phyloP scores from a whole-genome alignment of 176 grass and related monocot genomes.

The Dactylis glomerata region DNA sequence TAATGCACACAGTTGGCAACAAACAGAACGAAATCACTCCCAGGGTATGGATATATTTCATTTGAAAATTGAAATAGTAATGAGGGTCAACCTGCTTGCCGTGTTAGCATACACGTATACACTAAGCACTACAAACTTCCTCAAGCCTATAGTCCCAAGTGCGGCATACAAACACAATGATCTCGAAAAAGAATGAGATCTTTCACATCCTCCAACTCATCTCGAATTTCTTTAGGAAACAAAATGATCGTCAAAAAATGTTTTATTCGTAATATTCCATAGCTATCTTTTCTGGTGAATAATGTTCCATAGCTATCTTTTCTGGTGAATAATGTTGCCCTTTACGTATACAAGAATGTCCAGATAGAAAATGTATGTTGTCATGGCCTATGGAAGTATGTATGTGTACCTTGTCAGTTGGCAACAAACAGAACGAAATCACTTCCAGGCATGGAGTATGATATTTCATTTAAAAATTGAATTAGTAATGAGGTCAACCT shows the following conservation, averaged over 20 bases:
- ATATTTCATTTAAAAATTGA: not conserved
- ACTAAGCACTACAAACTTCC: constrained; percentile 16
- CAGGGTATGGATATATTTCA: not conserved
- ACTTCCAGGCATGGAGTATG: not conserved
- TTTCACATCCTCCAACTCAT: too few species aligned
- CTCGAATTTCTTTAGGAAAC: too few species aligned
- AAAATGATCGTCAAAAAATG: too few species aligned
- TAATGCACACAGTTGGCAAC: not conserved
- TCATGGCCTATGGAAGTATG: not conserved
- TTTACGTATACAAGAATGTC: too few species aligned
- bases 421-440: not conserved
- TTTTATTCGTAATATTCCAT: too few species aligned
- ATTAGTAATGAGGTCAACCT: constrained; percentile 2
- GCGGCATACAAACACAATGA: constrained; percentile 32
- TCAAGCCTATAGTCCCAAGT: not conserved
- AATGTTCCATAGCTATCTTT: too few species aligned
- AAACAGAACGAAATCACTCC: not conserved
- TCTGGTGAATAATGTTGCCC: too few species aligned
- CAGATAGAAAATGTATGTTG: too few species aligned
- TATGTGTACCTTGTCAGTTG: not conserved
- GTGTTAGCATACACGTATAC: not conserved
- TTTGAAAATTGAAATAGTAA: not conserved
- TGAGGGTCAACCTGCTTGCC: constrained; percentile 5
- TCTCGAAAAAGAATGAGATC: too few species aligned
- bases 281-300: too few species aligned